Base-by-base conservation (phyloP, 2,329 filamentous ascomycete species). In the Geosmithia flava region DNA sequence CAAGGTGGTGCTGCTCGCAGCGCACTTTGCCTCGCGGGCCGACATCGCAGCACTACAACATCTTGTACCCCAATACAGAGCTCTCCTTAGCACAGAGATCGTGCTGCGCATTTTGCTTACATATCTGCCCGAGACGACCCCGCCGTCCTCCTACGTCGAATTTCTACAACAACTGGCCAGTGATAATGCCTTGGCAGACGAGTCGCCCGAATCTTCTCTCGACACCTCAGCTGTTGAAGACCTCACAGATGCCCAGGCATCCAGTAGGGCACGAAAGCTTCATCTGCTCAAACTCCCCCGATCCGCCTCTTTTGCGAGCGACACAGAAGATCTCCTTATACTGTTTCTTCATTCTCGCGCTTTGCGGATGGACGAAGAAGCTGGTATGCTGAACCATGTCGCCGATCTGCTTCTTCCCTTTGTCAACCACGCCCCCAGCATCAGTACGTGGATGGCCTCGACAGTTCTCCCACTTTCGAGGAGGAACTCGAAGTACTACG, bases 101-200 rank as follows among this genome's bases (percentile, higher is more conserved):
- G 60, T 87, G 20, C 70, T 93, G 50, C 80, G 83, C 43, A 80
- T 93, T 47, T 66, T 94, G 20, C 73, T 94, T 44, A 87, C 83
- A 19, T 87, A 83, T 59, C 72, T 94, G 1, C 87, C 88, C 23
- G 86, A 91, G 62, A 82, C 76, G 42, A 59, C 80, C 5, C 75
- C 76, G 5, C 80, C 87, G 5, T 65, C 64, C n/a, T 61, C 69
- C 44, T 90, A 90, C 59, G 68, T 78, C 17, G 67, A 68, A 15
- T 75, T 87, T 47, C 58, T 89, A 17, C 64, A 75, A 55, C 72
- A 79, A 47, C 65, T 89, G 51, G 70, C 68, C 41, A 66, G 67
- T 4, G 69, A 68, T 47, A n/a, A 45, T 37, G 29, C 15, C 15
- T 20, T n/a, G 53, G 62, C 27, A 10, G 27, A 16, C 11, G n/a